A percentile compares a stretch with the other conserved stretches of the same genome.
These are phyloP conservation scores for Prototheca cutis DNA, from an alignment of 163 green algal species.

Conservation along the genomic window DNA sequence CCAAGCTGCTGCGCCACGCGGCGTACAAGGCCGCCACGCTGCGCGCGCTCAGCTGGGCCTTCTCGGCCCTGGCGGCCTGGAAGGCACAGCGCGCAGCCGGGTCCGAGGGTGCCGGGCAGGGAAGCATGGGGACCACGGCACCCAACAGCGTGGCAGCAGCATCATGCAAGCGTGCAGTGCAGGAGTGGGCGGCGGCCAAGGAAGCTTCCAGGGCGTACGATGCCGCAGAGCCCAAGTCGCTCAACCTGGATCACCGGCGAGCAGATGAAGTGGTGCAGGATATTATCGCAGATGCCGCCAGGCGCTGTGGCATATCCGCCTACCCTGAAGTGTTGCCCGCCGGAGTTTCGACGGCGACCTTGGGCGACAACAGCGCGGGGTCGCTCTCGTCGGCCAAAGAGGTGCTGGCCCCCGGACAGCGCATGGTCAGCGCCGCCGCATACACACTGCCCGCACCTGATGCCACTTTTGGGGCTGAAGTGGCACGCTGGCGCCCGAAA, in stretches of 20 bases:
- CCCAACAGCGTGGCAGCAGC: too few species aligned
- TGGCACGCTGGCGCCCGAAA: slow-evolving; percentile 1
- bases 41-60: background rate
- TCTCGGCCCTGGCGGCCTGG: background rate
- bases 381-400: too few species aligned
- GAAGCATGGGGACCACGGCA: background rate
- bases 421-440: background rate
- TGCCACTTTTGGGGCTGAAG: background rate
- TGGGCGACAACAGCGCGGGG: background rate
- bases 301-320: too few species aligned
- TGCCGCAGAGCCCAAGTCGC: slow-evolving; percentile 9
- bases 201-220: slow-evolving; percentile 15
- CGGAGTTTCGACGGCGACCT: too few species aligned
- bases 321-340: too few species aligned
- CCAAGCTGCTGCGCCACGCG: slow-evolving; percentile 2
- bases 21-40: background rate
- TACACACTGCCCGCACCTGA: background rate
- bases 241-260: slow-evolving; percentile 16
- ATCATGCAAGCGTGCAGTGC: too few species aligned
- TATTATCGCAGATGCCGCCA: too few species aligned
- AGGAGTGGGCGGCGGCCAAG: background rate
- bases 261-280: slow-evolving; percentile 13
- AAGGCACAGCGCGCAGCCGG: too few species aligned
- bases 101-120: background rate
- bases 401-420: background rate